These are phyloP conservation scores for Vachellia pachyceras DNA, from an alignment of 306 rosid genomes.

Conservation along the genomic window DNA sequence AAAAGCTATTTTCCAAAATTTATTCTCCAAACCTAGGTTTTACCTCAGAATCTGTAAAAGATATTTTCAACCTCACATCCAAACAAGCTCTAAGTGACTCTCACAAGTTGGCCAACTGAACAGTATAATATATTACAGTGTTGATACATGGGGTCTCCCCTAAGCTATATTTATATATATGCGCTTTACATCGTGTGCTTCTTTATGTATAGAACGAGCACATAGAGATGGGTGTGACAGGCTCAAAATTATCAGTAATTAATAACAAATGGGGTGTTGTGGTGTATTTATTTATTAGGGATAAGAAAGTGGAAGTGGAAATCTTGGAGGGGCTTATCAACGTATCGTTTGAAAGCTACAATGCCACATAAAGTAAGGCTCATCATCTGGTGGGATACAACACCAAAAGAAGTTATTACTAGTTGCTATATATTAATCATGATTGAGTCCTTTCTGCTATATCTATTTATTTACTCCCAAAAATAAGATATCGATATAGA, in stretches of 20 bases:
- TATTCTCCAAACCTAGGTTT: no score
- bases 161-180: background rate
- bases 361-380: background rate
- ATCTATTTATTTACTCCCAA: no score
- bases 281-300: background rate
- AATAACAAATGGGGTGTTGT: background rate
- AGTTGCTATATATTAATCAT: background rate
- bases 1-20: no score
- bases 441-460: background rate
- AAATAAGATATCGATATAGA: no score
- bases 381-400: background rate
- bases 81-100: no score
- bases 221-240: background rate
- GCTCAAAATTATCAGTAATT: background rate
- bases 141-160: background rate
- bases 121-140: background rate
- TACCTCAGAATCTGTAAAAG: no score
- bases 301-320: background rate
- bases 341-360: background rate
- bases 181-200: background rate
- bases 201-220: background rate
- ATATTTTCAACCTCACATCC: no score
- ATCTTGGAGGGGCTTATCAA: background rate
- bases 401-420: background rate
- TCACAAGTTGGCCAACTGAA: slow-evolving; percentile 1